Conservation (phyloP, 441 rosid species). For the Aquilaria agallochum region DNA sequence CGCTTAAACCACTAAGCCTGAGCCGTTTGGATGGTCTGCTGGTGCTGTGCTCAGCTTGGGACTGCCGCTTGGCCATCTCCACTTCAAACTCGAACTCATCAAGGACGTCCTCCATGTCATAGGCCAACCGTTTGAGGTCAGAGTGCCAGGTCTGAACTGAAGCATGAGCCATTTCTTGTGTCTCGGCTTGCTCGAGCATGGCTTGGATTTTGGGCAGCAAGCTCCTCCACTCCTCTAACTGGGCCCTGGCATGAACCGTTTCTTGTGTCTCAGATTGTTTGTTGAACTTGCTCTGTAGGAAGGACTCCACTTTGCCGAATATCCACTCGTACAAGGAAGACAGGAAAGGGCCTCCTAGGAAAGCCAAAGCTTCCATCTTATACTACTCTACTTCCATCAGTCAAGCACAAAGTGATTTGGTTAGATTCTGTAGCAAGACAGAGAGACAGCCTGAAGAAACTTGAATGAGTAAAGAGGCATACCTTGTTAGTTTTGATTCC, state of each 20-base stretch:
- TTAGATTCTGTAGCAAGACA: no score
- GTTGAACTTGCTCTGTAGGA: conserved; percentile 1
- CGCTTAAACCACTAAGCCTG: no score
- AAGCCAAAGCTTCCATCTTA: no score
- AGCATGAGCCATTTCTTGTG: conserved; percentile 11
- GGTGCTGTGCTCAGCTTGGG: neutral
- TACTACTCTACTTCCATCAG: no score
- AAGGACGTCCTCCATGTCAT: conserved; percentile 17
- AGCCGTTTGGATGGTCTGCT: conserved; percentile 1
- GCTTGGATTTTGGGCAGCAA: conserved; percentile 9
- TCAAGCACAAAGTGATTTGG: no score
- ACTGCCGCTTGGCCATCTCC: neutral
- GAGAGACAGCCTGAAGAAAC: no score
- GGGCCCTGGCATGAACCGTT: neutral
- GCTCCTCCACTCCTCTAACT: conserved; percentile 14
- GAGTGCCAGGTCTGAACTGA: conserved; percentile 14
- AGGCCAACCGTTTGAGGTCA: conserved; percentile 22
- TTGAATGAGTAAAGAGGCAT: no score
- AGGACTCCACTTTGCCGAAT: conserved; percentile 3
- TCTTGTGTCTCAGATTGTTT: neutral
- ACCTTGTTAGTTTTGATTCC: no score
- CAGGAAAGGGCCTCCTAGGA: no score
- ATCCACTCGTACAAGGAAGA: neutral
- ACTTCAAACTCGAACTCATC: conserved; percentile 15
- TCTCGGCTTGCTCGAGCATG: conserved; percentile 24